Percentiles rank a stretch among this genome's conserved stretches.
Conservation (phyloP, 129 eudicot species). For the Glebionis coronaria region DNA sequence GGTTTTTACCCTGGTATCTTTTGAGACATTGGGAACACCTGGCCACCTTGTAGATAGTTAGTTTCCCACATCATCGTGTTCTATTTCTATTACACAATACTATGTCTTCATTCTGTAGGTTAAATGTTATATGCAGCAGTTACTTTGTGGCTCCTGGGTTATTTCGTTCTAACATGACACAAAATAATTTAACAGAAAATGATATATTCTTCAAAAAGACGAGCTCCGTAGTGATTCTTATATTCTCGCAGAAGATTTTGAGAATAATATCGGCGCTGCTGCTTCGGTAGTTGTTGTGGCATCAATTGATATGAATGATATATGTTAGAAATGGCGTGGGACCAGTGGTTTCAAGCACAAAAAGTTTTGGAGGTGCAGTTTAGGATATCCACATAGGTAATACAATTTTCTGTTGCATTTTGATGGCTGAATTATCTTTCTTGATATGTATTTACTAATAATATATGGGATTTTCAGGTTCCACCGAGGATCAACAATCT, state of each 20-base stretch:
- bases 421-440: not conserved
- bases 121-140: no score
- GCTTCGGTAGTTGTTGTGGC: constrained; percentile 86
- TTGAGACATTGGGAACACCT: no score
- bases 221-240: no score
- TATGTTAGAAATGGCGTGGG: constrained; percentile 45
- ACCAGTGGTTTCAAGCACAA: constrained; percentile 39
- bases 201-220: constrained; percentile 54
- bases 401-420: not conserved
- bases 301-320: constrained; percentile 58
- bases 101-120: no score
- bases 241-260: constrained; percentile 55
- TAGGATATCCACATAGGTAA: constrained; percentile 43
- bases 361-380: no score
- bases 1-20: no score
- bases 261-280: constrained; percentile 83
- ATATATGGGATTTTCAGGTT: constrained; percentile 37
- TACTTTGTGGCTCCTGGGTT: constrained; percentile 70
- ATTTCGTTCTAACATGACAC: constrained; percentile 48
- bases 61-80: no score
- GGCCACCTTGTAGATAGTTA: no score
- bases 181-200: constrained; percentile 36
- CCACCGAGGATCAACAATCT: constrained; percentile 50
- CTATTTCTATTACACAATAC: no score
- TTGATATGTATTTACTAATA: not conserved